Evolutionary conservation across 2,329 filamentous ascomycete species (phyloP).

Genomic region (Aspergillus pseudoterreus): DNA sequence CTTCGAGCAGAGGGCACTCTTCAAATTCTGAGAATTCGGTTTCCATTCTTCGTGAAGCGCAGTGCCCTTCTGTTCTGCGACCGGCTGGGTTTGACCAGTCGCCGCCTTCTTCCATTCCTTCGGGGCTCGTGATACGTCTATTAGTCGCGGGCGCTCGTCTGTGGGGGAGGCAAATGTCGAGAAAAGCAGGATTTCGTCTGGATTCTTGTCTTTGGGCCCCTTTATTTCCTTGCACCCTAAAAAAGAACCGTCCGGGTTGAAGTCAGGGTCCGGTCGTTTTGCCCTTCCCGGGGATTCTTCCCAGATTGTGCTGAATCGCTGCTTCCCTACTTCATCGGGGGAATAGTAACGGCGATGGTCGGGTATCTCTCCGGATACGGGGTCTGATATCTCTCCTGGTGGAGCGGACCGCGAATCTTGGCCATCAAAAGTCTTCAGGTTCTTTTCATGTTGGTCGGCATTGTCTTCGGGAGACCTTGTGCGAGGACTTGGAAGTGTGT

Average conservation of each 20-base stretch:
- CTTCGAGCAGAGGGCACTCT: constrained; percentile 32
- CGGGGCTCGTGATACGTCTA: constrained; percentile 18
- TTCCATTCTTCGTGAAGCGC: constrained; percentile 25
- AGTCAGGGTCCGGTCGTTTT: constrained; percentile 17
- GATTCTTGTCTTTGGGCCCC: constrained; percentile 29
- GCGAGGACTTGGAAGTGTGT: constrained; percentile 30
- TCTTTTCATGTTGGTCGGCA: constrained; percentile 23
- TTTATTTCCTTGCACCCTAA: constrained; percentile 40
- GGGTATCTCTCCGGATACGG: background rate
- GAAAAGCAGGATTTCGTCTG: constrained; percentile 37
- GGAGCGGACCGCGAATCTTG: constrained; percentile 15
- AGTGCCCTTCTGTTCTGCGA: constrained; percentile 15
- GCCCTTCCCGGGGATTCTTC: constrained; percentile 26
- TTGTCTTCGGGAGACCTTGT: constrained; percentile 26
- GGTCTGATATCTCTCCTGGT: constrained; percentile 7
- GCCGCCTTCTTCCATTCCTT: constrained; percentile 15
- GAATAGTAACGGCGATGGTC: constrained; percentile 29
- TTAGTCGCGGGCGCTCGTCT: constrained; percentile 21
- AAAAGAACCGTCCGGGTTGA: constrained; percentile 35
- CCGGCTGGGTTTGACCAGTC: constrained; percentile 8
- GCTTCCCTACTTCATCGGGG: constrained; percentile 38
- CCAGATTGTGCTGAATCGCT: constrained; percentile 34
- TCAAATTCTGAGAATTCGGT: constrained; percentile 33
- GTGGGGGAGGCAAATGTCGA: constrained; percentile 13
- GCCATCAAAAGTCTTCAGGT: constrained; percentile 14